Evolutionary conservation across 129 eudicot species (phyloP).

Genomic region (Artemisia argyi): DNA sequence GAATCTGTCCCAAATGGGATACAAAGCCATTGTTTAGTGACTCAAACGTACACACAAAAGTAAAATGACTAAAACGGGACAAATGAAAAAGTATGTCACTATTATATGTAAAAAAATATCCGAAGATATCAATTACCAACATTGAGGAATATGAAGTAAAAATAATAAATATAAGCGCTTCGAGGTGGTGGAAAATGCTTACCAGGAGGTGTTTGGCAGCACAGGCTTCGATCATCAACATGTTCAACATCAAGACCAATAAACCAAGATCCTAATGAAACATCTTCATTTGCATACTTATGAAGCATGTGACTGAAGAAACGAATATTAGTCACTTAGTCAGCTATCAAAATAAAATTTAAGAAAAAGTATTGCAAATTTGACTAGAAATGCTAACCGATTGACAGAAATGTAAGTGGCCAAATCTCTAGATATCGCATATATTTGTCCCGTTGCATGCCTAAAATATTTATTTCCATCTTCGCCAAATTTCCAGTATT

Average conservation of each 20-base stretch:
- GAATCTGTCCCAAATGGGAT: no score
- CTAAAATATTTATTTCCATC: conserved; percentile 90
- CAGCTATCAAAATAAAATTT: background rate
- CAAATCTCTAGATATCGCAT: conserved; percentile 79
- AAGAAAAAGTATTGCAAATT: background rate
- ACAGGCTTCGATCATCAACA: conserved; percentile 84
- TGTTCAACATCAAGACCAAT: conserved; percentile 91
- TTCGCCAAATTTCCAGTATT: conserved; percentile 95
- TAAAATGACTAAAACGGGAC: no score
- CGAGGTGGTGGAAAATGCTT: conserved; percentile 5
- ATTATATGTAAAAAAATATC: no score
- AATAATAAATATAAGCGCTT: background rate
- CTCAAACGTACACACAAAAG: no score
- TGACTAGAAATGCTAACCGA: conserved; percentile 44
- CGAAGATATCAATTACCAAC: background rate
- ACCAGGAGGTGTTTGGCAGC: conserved; percentile 87
- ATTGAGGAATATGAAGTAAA: background rate
- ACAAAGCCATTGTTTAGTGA: no score
- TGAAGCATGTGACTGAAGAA: conserved; percentile 67
- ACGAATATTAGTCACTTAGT: conserved; percentile 3
- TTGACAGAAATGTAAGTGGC: conserved; percentile 84
- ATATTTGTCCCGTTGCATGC: conserved; percentile 94
- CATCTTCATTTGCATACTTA: conserved; percentile 88
- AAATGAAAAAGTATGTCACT: no score
- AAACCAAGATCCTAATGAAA: conserved; percentile 89